Evolutionary conservation across 352 stramenopile species (phyloP).

Genomic region (Globisporangium heterothallicum): DNA sequence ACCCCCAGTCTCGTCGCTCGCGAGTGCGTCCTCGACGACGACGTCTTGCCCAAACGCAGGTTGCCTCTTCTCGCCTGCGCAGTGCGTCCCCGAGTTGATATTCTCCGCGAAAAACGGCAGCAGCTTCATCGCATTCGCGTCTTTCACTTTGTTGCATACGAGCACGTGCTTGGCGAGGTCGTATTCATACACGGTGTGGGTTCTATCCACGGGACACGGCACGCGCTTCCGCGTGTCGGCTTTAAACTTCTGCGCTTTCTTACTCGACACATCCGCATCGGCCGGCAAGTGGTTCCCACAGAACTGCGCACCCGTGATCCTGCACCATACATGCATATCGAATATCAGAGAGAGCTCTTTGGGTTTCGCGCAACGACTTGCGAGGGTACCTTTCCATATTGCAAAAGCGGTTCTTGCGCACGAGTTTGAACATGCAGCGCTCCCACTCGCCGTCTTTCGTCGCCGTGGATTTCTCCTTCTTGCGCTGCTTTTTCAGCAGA

Average conservation of each 20-base stretch:
- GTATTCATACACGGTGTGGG: constrained; percentile 75
- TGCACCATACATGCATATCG: constrained; percentile 7
- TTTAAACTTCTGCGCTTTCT: constrained; percentile 68
- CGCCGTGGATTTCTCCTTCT: constrained; percentile 47
- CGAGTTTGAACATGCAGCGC: constrained; percentile 74
- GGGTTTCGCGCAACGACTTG: too few species aligned
- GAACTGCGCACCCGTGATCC: constrained; percentile 35
- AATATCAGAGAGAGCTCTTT: too few species aligned
- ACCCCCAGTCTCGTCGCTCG: neutral
- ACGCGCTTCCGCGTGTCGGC: constrained; percentile 43
- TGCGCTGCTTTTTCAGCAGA: constrained; percentile 45
- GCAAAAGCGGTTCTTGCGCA: constrained; percentile 79
- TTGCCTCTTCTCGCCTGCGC: neutral
- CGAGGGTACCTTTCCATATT: constrained; percentile 59
- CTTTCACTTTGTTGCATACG: constrained; percentile 76
- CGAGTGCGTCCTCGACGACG: constrained; percentile 7
- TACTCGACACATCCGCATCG: constrained; percentile 28
- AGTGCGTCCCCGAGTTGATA: constrained; percentile 72
- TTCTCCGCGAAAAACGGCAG: constrained; percentile 72
- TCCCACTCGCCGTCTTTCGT: constrained; percentile 56
- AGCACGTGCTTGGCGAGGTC: constrained; percentile 75
- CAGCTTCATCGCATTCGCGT: constrained; percentile 44
- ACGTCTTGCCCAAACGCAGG: neutral
- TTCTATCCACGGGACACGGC: constrained; percentile 62
- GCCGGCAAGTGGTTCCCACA: constrained; percentile 73